Conservation (phyloP, 2,329 filamentous ascomycete genomes). For the Drechslerella coelobrocha region DNA sequence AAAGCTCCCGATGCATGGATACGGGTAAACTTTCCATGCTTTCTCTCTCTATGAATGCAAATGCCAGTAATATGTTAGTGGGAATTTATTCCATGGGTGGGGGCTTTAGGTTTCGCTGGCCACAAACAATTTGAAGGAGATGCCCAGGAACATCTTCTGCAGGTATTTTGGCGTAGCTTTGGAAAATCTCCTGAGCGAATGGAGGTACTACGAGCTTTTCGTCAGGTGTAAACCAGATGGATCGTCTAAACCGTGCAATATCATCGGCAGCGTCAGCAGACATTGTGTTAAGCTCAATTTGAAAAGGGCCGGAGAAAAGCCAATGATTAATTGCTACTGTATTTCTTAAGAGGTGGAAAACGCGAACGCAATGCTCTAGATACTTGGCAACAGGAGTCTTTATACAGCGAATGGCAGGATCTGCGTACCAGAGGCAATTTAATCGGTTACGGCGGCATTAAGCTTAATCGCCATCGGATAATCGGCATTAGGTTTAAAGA, state of each 20-base stretch:
- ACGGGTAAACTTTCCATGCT: conserved; percentile 58
- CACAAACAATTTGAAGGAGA: conserved; percentile 23
- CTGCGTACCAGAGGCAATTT: too few species aligned
- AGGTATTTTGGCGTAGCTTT: conserved; percentile 25
- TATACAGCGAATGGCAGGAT: too few species aligned
- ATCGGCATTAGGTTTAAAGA: too few species aligned
- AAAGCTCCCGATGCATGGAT: conserved; percentile 59
- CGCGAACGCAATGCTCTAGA: too few species aligned
- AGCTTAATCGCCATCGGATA: too few species aligned
- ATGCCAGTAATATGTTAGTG: neutral
- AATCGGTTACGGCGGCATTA: too few species aligned
- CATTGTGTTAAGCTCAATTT: too few species aligned
- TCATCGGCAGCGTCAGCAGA: neutral
- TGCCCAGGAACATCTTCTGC: conserved; percentile 19
- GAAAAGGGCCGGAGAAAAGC: too few species aligned
- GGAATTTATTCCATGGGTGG: neutral
- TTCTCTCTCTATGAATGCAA: conserved; percentile 56
- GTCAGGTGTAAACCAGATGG: conserved; percentile 18
- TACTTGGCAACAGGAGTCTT: too few species aligned
- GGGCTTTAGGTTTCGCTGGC: neutral
- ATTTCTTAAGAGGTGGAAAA: too few species aligned
- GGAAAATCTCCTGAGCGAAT: conserved; percentile 22
- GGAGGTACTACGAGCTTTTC: conserved; percentile 24
- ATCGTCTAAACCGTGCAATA: neutral
- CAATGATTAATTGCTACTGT: too few species aligned